Evolutionary conservation across 2,329 filamentous ascomycete species (phyloP).

Genomic region (Cytospora mali): DNA sequence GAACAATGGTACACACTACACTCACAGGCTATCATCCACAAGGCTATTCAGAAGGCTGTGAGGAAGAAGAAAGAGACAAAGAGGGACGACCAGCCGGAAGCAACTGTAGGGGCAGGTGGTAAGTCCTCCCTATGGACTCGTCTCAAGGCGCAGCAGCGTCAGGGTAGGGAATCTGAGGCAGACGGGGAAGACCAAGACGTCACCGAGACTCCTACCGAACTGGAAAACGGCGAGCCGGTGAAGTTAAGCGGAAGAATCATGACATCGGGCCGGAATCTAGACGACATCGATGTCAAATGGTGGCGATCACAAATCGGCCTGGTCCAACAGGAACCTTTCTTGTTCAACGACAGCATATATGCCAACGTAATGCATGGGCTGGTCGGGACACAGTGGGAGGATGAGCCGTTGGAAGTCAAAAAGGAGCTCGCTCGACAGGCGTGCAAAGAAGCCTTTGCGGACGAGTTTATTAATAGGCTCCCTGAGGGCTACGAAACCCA

Average conservation of each 20-base stretch:
- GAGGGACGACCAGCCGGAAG: conserved; percentile 35
- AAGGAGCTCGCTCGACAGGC: conserved; percentile 63
- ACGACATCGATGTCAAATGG: conserved; percentile 65
- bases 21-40: conserved; percentile 54
- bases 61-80: conserved; percentile 44
- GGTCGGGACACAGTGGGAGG: conserved; percentile 43
- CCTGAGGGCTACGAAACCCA: conserved; percentile 70
- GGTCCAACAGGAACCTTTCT: conserved; percentile 45
- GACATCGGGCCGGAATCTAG: conserved; percentile 49
- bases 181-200: conserved; percentile 33
- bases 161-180: conserved; percentile 34
- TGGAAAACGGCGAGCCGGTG: conserved; percentile 47
- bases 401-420: conserved; percentile 45
- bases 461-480: conserved; percentile 68
- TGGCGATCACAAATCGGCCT: conserved; percentile 52
- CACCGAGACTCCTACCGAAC: conserved; percentile 13
- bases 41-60: conserved; percentile 50
- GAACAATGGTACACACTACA: conserved; percentile 72
- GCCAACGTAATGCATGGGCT: conserved; percentile 58
- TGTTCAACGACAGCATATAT: conserved; percentile 52
- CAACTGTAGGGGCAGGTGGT: conserved; percentile 34
- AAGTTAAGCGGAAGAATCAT: conserved; percentile 26
- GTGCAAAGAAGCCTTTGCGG: conserved; percentile 68
- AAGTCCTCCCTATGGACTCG: conserved; percentile 30
- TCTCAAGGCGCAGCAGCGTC: conserved; percentile 14